Percentiles rank a stretch among this genome's conserved stretches.
Conservation (phyloP, 495 filamentous ascomycete species). For the Neurospora discreta region DNA sequence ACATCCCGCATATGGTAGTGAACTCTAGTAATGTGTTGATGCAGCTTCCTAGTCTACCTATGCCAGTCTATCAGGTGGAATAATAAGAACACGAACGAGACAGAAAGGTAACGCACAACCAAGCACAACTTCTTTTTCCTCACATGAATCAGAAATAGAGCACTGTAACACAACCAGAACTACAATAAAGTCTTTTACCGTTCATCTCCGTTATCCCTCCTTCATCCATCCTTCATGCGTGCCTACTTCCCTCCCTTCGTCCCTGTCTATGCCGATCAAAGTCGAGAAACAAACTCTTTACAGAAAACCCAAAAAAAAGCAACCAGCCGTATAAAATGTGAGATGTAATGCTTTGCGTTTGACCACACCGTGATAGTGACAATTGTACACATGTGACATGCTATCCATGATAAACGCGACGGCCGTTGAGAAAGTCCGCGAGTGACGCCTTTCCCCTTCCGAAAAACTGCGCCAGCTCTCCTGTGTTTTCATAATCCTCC, state of each 20-base stretch:
- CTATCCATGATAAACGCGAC: conserved; percentile 13
- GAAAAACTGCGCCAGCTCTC: not conserved
- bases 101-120: not conserved
- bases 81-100: not conserved
- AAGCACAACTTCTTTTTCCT: not conserved
- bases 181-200: conserved; percentile 35
- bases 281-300: not conserved
- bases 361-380: conserved; percentile 17
- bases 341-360: not conserved
- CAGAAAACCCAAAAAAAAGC: conserved; percentile 14
- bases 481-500: not conserved
- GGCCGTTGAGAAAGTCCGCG: not conserved
- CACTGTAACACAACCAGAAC: conserved; percentile 28
- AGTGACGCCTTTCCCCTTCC: not conserved
- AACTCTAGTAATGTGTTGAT: not conserved
- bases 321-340: conserved; percentile 13
- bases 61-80: not conserved
- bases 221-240: not conserved
- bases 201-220: conserved; percentile 30
- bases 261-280: not conserved
- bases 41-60: not conserved
- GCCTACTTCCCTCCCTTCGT: not conserved
- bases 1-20: not conserved
- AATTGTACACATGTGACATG: conserved; percentile 31
- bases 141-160: not conserved